These are phyloP conservation scores for Sonneratia caseolaris DNA, from an alignment of 345 rosid species.

Conservation along the genomic window DNA sequence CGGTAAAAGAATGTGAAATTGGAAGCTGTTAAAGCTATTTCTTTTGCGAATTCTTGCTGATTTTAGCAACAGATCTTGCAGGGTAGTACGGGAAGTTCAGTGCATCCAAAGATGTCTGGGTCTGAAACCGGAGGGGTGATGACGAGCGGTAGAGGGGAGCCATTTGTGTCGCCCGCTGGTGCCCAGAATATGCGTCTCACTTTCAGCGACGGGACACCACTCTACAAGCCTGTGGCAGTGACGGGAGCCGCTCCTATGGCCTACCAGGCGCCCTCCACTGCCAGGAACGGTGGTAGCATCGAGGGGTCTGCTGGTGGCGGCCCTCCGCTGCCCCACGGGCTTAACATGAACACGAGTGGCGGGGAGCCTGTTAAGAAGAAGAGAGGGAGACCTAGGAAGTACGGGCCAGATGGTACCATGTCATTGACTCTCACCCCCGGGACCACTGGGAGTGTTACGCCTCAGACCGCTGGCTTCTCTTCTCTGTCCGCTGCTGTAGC, in stretches of 20 bases:
- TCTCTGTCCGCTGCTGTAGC: constrained; percentile 15
- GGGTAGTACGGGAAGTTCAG: constrained; percentile 13
- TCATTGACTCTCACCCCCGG: constrained; percentile 27
- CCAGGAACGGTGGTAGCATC: constrained; percentile 5
- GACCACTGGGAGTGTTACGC: constrained; percentile 14
- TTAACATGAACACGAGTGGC: constrained; percentile 20
- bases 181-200: constrained; percentile 46
- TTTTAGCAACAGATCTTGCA: constrained; percentile 7
- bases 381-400: constrained; percentile 73
- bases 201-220: constrained; percentile 36
- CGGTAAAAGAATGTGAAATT: neutral
- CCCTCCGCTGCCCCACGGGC: constrained; percentile 13
- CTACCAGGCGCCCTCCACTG: constrained; percentile 14
- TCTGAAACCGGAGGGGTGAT: constrained; percentile 44
- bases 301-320: constrained; percentile 12
- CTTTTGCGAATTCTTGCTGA: neutral
- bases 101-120: constrained; percentile 26
- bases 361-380: constrained; percentile 40
- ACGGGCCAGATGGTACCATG: constrained; percentile 51
- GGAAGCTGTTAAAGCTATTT: neutral
- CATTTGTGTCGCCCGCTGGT: constrained; percentile 22
- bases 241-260: constrained; percentile 19
- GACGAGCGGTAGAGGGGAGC: constrained; percentile 25
- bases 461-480: constrained; percentile 21
- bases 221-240: constrained; percentile 31